Evolutionary conservation across 257 asterid genomes (phyloP).

Genomic region (Scutellaria baicalensis): DNA sequence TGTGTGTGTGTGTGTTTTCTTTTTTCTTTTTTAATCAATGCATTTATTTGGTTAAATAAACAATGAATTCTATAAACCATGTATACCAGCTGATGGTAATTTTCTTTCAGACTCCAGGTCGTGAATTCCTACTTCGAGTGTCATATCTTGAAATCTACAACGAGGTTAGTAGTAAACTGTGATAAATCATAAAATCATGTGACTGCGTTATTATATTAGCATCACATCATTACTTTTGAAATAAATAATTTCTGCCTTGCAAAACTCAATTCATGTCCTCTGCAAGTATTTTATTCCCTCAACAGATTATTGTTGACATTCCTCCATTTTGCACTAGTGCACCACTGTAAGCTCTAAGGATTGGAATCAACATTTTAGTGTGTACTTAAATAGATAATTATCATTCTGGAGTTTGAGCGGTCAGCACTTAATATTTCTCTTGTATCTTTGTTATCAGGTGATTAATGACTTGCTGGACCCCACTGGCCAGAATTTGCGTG

Average conservation of each 20-base stretch:
- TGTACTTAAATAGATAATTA: neutral
- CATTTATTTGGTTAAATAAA: neutral
- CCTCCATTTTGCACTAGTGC: neutral
- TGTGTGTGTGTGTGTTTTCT: too few species aligned
- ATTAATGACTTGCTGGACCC: slow-evolving; percentile 95
- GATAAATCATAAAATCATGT: neutral
- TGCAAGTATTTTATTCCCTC: slow-evolving; percentile 2
- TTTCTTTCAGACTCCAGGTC: slow-evolving; percentile 83
- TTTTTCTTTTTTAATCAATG: neutral
- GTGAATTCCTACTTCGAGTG: slow-evolving; percentile 91
- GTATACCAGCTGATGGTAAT: slow-evolving; percentile 6
- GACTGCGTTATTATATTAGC: slow-evolving; percentile 32
- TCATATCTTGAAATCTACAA: slow-evolving; percentile 94
- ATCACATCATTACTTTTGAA: slow-evolving; percentile 5
- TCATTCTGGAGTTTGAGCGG: neutral
- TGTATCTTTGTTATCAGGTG: slow-evolving; percentile 43
- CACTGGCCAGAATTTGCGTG: slow-evolving; percentile 80
- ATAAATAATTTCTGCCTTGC: neutral
- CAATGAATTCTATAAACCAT: neutral
- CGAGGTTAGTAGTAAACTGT: slow-evolving; percentile 53
- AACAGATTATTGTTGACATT: neutral
- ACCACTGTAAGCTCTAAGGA: neutral
- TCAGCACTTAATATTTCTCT: neutral
- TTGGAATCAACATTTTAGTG: neutral
- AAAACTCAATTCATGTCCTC: neutral